phyloP scores from a whole-genome alignment of 176 grass and related monocot species.

The Puccinellia tenuiflora region DNA sequence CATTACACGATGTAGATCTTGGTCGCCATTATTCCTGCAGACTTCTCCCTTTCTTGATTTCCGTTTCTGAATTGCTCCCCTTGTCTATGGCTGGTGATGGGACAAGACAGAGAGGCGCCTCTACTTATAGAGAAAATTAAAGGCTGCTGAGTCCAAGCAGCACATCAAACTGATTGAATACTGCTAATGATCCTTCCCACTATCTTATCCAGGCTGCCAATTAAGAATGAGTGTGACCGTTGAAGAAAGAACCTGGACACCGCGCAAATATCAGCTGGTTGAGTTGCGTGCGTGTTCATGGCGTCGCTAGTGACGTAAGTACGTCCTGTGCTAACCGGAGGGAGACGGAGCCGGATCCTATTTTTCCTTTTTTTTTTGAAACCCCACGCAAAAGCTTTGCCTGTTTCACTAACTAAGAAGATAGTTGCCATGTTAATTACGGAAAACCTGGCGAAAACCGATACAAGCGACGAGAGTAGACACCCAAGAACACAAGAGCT shows the following conservation, averaged over 20 bases:
- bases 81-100: not conserved
- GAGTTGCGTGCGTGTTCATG: not conserved
- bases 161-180: not conserved
- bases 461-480: too few relatives aligned
- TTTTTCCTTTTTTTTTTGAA: too few relatives aligned
- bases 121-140: not conserved
- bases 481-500: too few relatives aligned
- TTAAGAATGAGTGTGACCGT: not conserved
- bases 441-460: too few relatives aligned
- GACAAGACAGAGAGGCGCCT: not conserved
- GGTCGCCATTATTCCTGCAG: conserved; percentile 16
- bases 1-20: conserved; percentile 68
- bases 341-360: too few relatives aligned
- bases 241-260: not conserved
- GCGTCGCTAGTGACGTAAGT: not conserved
- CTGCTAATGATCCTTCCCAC: not conserved
- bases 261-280: not conserved
- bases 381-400: too few relatives aligned
- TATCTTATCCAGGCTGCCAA: not conserved
- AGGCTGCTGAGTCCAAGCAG: not conserved
- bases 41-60: not conserved
- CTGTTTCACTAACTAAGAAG: too few relatives aligned
- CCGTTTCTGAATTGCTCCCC: not conserved
- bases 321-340: not conserved
- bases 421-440: too few relatives aligned